phyloP scores from a whole-genome alignment of 2,329 filamentous ascomycete species.

The Cercospora sp. region DNA sequence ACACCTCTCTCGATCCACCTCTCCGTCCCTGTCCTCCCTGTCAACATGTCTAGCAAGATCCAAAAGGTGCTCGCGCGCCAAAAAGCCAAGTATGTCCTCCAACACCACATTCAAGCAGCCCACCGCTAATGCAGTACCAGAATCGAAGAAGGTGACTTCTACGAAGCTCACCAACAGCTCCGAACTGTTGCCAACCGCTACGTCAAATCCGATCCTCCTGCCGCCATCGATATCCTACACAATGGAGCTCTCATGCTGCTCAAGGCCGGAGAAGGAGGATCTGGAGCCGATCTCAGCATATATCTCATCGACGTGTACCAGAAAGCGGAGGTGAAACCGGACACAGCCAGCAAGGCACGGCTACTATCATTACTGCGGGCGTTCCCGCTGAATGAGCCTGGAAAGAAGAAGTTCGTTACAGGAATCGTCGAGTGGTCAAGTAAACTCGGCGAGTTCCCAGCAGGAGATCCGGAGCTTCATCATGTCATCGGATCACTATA shows the following conservation, averaged over 20 bases:
- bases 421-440: conserved; percentile 89
- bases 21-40: background rate
- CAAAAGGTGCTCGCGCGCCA: conserved; percentile 73
- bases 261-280: conserved; percentile 89
- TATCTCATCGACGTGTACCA: conserved; percentile 88
- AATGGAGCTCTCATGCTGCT: conserved; percentile 82
- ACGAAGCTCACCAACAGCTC: conserved; percentile 98
- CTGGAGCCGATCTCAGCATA: conserved; percentile 84
- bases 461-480: conserved; percentile 91
- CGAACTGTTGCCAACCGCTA: conserved; percentile 93
- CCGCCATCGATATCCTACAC: conserved; percentile 83
- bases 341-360: conserved; percentile 70
- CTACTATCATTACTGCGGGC: conserved; percentile 76
- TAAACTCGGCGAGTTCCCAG: conserved; percentile 81
- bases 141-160: conserved; percentile 88
- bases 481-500: conserved; percentile 86
- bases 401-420: conserved; percentile 85
- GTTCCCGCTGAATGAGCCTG: conserved; percentile 82
- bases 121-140: conserved; percentile 46
- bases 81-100: conserved; percentile 66
- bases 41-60: conserved; percentile 54
- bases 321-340: conserved; percentile 77
- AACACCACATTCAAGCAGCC: background rate
- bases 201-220: conserved; percentile 83
- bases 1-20: background rate